A percentile compares a stretch with the other conserved stretches of the same genome.
These are phyloP conservation scores for Exophiala lecanii-corni DNA, from an alignment of 2,329 filamentous ascomycete species.

Conservation along the genomic window DNA sequence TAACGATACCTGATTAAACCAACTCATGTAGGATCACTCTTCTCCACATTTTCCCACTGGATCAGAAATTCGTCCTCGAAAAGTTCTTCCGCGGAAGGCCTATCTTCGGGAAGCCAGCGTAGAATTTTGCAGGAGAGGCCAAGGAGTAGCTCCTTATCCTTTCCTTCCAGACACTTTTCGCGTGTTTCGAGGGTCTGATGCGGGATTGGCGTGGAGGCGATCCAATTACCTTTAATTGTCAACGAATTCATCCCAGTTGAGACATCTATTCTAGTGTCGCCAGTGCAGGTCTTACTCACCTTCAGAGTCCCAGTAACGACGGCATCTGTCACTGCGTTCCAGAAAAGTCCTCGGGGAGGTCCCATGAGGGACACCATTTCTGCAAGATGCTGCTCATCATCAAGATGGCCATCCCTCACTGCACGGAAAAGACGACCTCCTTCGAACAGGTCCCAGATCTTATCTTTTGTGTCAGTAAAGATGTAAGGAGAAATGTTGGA, in stretches of 20 bases:
- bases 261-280: slow-evolving; percentile 17
- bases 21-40: too few relatives aligned
- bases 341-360: slow-evolving; percentile 16
- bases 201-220: slow-evolving; percentile 8
- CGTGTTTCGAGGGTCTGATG: slow-evolving; percentile 13
- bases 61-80: slow-evolving; percentile 12
- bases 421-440: slow-evolving; percentile 16
- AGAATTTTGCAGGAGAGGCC: slow-evolving; percentile 19
- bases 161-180: slow-evolving; percentile 6
- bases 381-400: slow-evolving; percentile 21
- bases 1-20: too few relatives aligned
- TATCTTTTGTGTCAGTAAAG: not conserved
- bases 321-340: slow-evolving; percentile 11
- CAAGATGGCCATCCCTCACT: slow-evolving; percentile 10
- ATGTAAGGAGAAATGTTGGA: not conserved
- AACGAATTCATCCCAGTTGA: not conserved
- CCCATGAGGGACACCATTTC: slow-evolving; percentile 22
- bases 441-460: slow-evolving; percentile 24
- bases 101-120: slow-evolving; percentile 29
- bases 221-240: slow-evolving; percentile 20
- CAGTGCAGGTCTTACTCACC: slow-evolving; percentile 5
- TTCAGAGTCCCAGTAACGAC: slow-evolving; percentile 19
- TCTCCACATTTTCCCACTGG: too few relatives aligned
- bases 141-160: slow-evolving; percentile 20
- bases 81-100: slow-evolving; percentile 29